Evolutionary conservation across 2,329 filamentous ascomycete species (phyloP).

Genomic region (Tricladium varicosporioides): DNA sequence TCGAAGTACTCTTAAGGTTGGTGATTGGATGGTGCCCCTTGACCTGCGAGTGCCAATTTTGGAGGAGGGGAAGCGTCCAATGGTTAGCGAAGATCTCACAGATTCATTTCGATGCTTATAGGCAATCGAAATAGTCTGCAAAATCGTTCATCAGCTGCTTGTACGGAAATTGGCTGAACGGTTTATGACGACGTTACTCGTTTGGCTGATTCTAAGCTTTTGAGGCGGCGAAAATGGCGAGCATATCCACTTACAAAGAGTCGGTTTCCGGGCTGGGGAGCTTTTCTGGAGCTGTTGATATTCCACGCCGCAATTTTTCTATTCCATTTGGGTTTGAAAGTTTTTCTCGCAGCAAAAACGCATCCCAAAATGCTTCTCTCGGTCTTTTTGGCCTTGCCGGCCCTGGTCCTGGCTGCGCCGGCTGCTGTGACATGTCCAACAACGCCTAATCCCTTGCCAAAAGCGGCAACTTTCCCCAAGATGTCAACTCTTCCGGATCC

Average conservation of each 20-base stretch:
- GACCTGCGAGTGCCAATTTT: background rate
- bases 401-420: background rate
- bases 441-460: slow-evolving; percentile 17
- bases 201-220: background rate
- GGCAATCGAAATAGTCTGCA: background rate
- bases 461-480: slow-evolving; percentile 11
- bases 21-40: background rate
- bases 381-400: slow-evolving; percentile 4
- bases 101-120: background rate
- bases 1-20: background rate
- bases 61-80: background rate
- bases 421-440: slow-evolving; percentile 14
- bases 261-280: background rate
- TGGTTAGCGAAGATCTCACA: background rate
- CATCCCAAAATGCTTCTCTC: background rate
- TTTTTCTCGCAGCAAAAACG: background rate
- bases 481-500: slow-evolving; percentile 20
- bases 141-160: background rate
- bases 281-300: background rate
- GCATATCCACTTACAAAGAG: background rate
- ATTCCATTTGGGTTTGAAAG: background rate
- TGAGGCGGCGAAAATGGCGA: background rate
- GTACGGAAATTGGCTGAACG: background rate
- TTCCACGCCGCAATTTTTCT: background rate
- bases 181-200: background rate